Evolutionary conservation across 768 basidiomycete genomes (phyloP), one percentile per base, ranked within the genome.

Genomic region (Goffeauzyma gilvescens): DNA sequence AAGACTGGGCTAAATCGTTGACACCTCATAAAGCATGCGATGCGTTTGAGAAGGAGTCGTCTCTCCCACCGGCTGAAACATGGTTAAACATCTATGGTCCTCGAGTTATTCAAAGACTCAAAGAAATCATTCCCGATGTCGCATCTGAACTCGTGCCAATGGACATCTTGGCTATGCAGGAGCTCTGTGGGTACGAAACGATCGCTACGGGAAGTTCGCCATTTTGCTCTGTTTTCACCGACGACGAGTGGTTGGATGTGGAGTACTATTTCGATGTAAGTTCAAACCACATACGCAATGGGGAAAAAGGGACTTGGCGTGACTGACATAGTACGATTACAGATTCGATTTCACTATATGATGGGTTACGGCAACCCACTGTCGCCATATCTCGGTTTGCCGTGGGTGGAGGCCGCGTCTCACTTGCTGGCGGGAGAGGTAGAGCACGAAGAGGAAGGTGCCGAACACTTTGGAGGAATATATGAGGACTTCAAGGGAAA

Each of bases 1-100:
- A 51, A 26, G 57, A 60, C 28, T 67, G 66, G 66, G 60, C 63
- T 40, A 43, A 53, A 38, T 52, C 54, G 8, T 41, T 66, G 40
- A 66, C 65, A 0, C 65, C 65, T 12, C 62, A 65, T 41, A 67
- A 67, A 55, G 62, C 64, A 14, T 67, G 66, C 52, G 58, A 58
- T 40, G 51, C 59, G 3, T 67, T 65, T 47, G 54, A 63, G 21
- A 67, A 67, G 46, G 47, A 59, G 37, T 42, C 54, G 10, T 58
- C 55, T 12, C 55, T 64, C 12, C 46, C 51, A 32, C 58, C 62
- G 13, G 64, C 62, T 4, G 54, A 51, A 26, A 34, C 55, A n/a
- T 67, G 64, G 64, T 49, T 67, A 2, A 43, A 49, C 2, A 48
- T 55, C 12, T 65, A 57, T 40, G 64, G 58, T 0, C 53, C 53